A percentile compares a stretch with the other conserved stretches of the same genome.
Conservation (phyloP, 2,329 filamentous ascomycete species). For the Calonectria pseudoreteaudii region DNA sequence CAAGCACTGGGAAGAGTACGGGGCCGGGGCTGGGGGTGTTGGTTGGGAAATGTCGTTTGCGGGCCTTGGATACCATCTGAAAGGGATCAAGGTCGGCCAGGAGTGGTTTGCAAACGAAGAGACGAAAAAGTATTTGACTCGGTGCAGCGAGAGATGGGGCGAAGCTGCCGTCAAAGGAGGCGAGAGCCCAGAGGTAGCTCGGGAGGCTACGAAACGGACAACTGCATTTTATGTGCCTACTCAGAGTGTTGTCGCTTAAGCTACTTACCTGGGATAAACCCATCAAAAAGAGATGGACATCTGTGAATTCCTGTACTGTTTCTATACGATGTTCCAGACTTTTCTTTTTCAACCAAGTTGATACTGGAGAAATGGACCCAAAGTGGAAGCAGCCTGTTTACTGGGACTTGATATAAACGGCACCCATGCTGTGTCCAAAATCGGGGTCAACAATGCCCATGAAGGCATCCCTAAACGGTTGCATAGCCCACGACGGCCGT, state of each 20-base stretch:
- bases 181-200: background rate
- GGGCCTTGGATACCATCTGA: background rate
- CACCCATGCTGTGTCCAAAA: background rate
- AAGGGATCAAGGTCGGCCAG: background rate
- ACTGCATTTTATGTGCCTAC: background rate
- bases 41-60: constrained; percentile 3
- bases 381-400: background rate
- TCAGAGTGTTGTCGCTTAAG: background rate
- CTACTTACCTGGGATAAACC: background rate
- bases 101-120: background rate
- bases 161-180: background rate
- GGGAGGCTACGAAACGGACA: background rate
- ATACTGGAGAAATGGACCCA: no score
- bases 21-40: background rate
- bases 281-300: background rate
- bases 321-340: background rate
- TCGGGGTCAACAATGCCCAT: background rate
- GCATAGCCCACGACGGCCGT: no score
- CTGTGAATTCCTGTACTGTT: background rate
- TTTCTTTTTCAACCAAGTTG: background rate
- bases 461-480: no score
- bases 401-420: background rate
- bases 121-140: background rate
- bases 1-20: background rate
- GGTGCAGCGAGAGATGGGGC: background rate